Base-by-base conservation (phyloP, 1,284 basidiomycete genomes). In the Leccinum solheimii region DNA sequence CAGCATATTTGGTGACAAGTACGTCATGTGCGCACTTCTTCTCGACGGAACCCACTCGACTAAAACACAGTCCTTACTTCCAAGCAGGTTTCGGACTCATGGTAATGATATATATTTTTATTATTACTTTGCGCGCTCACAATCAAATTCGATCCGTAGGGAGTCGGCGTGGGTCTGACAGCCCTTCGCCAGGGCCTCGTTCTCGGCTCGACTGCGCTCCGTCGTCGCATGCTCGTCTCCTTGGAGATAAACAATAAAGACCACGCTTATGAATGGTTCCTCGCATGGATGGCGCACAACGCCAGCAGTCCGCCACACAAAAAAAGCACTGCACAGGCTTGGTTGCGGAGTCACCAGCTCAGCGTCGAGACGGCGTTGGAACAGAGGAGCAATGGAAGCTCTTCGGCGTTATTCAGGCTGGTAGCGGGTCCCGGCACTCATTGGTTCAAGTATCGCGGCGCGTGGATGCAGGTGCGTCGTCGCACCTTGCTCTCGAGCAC, bases 211-310 rank as follows among this genome's bases (percentile, higher is more conserved):
- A 87, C 84, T 3, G 83, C 91, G 36, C 86, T 96, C 49, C 95
- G 93, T 61, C 83, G 97, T 26, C 87, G 97, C 34, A 83, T 99
- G 80, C 87, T 99, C 56, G 95, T 99, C 50, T 91, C 94, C 5
- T 86, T 99, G 54, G 97, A 99, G 78, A 95, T 99, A 68, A 94
- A 94, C 56, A 98, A 96, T 69, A 95, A 96, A 72, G 97, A 99
- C 75, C 88, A 86, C 30, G 84, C 96, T 2, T 98, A 99, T 75
- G 91, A 94, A 40, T 99, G 97, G 96, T 97, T 99, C 75, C 86
- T 99, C 32, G 83, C 92, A 64, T 99, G 97, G 97, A 95, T 99
- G 92, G 88, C 95, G 3, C 84, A 83, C 62, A 84, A 86, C 69
- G 76, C 83, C 49, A 72, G 72, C 63, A 64, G 76, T 54, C 63